Percentiles rank a stretch among this genome's conserved stretches.
Evolutionary conservation across 2,329 filamentous ascomycete genomes (phyloP).

Genomic region (Trichophyton verrucosum): DNA sequence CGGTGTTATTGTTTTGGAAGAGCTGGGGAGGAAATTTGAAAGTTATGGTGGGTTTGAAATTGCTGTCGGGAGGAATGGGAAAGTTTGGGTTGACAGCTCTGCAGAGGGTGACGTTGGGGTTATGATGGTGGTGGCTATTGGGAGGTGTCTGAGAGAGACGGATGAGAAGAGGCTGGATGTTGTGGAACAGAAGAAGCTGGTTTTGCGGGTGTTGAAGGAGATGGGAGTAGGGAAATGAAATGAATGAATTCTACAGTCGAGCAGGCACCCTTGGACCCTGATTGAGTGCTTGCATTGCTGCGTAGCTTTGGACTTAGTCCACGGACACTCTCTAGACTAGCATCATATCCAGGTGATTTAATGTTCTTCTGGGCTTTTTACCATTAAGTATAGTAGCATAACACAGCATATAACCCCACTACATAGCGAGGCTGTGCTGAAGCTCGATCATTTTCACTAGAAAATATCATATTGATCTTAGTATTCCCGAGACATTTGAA

Average conservation of each 20-base stretch:
- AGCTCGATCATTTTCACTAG: too few species aligned
- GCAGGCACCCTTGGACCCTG: neutral
- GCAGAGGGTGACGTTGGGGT: slow-evolving; percentile 43
- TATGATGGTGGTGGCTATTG: slow-evolving; percentile 63
- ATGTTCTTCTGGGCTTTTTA: neutral
- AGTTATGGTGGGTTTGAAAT: slow-evolving; percentile 63
- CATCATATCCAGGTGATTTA: neutral
- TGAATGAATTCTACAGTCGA: neutral
- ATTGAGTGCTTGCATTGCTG: neutral
- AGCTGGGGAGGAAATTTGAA: slow-evolving; percentile 61
- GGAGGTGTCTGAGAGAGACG: slow-evolving; percentile 63
- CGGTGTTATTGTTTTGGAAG: slow-evolving; percentile 62
- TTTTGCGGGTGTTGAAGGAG: slow-evolving; percentile 32
- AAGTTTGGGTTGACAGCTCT: slow-evolving; percentile 73
- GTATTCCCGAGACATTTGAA: too few species aligned
- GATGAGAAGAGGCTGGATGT: slow-evolving; percentile 47
- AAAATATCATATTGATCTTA: too few species aligned
- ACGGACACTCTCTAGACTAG: neutral
- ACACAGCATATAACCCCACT: neutral
- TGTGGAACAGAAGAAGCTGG: slow-evolving; percentile 36
- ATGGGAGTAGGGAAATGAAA: slow-evolving; percentile 17
- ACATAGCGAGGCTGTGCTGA: too few species aligned
- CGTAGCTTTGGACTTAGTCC: neutral
- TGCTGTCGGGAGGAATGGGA: slow-evolving; percentile 83
- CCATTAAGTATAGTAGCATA: neutral